Evolutionary conservation across 768 basidiomycete genomes (phyloP), one percentile per base, ranked within the genome.

Genomic region (Panaeolus cyanescens): DNA sequence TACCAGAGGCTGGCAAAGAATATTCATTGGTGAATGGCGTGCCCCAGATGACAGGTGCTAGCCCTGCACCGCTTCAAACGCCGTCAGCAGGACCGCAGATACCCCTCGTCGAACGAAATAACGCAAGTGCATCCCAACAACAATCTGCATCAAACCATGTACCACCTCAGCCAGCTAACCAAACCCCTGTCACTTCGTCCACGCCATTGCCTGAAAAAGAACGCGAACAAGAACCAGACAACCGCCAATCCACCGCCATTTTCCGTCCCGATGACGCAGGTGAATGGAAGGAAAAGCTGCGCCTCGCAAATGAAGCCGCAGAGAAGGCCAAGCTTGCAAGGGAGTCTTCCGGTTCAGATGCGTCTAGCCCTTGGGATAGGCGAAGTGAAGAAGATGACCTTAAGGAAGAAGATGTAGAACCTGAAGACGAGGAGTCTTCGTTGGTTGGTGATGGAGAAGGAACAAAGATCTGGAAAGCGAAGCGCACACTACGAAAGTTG

Each of bases 401-500:
- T 8, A 88, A 87, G 68, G 90, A 94, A 20, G 89, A 92, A 25
- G 88, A 91, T 30, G 83, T 83, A 28, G 83, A 85, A 33, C 80
- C 85, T 56, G 87, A 88, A 32, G 84, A 87, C 8, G 87, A 90
- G 55, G 88, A 91, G 36, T 78, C 82, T 32, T 82, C 82, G 59
- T 81, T 87, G n/a, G 81, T 85, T 25, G 81, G 85, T 33, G 90
- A 90, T 36, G 85, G 86, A 15, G 89, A 91, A 68, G 83, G 83
- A 37, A 79, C 80, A 55, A 91, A 93, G 73, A 76, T 88, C 39
- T 97, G 95, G 95, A 91, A 88, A 74, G 82, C 90, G 31, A 92
- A 90, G 74, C 83, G 91, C 74, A 95, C 91, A 42, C 77, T 99
- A 68, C 84, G 93, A 80, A 95, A 93, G 92, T 96, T 70, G 77